These are phyloP conservation scores for Cercis canadensis DNA, from an alignment of 306 rosid species.

Conservation along the genomic window DNA sequence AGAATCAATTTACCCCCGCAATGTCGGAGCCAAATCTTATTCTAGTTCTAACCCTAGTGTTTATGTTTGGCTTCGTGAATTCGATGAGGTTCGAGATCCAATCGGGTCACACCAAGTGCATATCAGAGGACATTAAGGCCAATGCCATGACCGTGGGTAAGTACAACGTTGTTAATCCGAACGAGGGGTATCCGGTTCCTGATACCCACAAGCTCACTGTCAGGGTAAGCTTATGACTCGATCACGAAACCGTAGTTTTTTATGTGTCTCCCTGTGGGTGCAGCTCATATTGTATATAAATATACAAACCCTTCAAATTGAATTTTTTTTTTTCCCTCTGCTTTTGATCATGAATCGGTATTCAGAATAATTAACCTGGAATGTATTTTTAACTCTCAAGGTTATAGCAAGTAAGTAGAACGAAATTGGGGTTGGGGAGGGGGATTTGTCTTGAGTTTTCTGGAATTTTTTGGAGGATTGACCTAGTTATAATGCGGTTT, in stretches of 20 bases:
- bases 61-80: slow-evolving; percentile 37
- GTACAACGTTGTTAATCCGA: slow-evolving; percentile 61
- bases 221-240: slow-evolving; percentile 55
- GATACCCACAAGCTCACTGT: slow-evolving; percentile 67
- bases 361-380: background rate
- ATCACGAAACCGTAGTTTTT: background rate
- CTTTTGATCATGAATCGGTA: background rate
- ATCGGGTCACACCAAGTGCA: slow-evolving; percentile 74
- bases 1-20: too few relatives aligned
- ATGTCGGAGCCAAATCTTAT: slow-evolving; percentile 45
- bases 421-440: too few relatives aligned
- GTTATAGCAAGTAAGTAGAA: background rate
- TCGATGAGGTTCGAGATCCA: slow-evolving; percentile 75
- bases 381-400: background rate
- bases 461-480: slow-evolving; percentile 31
- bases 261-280: background rate
- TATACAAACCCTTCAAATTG: background rate
- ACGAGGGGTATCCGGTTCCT: slow-evolving; percentile 59
- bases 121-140: slow-evolving; percentile 73
- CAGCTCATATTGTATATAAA: background rate
- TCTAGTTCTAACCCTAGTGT: slow-evolving; percentile 39
- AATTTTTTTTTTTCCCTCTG: background rate
- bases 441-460: too few relatives aligned
- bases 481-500: slow-evolving; percentile 43
- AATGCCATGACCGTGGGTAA: slow-evolving; percentile 77